Conservation (phyloP, 345 rosid genomes). For the Cardamine chenopodiifolia region DNA sequence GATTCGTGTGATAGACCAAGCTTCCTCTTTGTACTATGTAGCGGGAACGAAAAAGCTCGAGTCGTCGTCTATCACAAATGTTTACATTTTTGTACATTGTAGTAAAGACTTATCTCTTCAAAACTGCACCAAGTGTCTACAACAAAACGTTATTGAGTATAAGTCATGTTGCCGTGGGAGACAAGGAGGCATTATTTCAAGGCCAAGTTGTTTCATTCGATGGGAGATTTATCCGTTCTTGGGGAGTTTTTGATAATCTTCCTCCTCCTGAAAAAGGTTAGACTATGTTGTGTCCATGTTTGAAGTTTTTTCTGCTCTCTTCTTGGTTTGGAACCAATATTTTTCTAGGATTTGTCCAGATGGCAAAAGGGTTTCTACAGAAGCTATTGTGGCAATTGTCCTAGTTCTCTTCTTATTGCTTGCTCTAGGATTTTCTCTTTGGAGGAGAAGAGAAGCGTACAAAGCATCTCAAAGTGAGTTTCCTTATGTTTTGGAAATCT, state of each 20-base stretch:
- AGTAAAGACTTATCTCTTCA: conserved; percentile 41
- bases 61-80: neutral
- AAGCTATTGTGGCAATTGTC: conserved; percentile 21
- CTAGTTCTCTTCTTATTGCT: conserved; percentile 5
- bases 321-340: neutral
- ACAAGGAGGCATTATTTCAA: conserved; percentile 41
- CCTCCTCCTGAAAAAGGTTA: neutral
- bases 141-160: conserved; percentile 1
- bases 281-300: neutral
- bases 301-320: neutral
- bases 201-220: conserved; percentile 48
- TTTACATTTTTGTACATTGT: conserved; percentile 54
- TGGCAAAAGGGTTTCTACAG: conserved; percentile 9
- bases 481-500: neutral
- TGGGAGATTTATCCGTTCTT: conserved; percentile 44
- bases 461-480: conserved; percentile 22
- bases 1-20: conserved; percentile 13
- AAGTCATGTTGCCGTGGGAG: conserved; percentile 34
- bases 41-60: neutral
- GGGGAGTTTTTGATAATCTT: conserved; percentile 14
- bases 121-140: conserved; percentile 44
- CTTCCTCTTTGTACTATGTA: conserved; percentile 40
- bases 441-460: neutral
- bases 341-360: conserved; percentile 25
- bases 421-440: conserved; percentile 18